These are phyloP conservation scores for Colletotrichum sp. DNA, from an alignment of 2,329 filamentous ascomycete species.

Conservation along the genomic window DNA sequence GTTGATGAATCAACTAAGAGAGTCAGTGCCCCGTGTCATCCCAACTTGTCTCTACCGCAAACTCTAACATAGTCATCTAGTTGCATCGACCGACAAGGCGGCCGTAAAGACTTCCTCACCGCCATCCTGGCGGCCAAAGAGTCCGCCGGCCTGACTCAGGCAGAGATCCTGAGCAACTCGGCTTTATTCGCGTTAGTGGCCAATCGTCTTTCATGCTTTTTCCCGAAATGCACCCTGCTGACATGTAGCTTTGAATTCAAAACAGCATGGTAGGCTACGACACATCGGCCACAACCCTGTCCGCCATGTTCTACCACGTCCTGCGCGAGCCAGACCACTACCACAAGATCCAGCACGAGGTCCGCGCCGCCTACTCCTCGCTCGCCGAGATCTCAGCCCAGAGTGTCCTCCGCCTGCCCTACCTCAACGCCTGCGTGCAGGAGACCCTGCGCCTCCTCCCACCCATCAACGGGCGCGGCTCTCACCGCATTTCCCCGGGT, in stretches of 20 bases:
- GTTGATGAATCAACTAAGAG: constrained; percentile 3
- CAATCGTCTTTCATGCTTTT: neutral
- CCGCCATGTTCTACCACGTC: constrained; percentile 5
- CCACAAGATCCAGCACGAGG: neutral
- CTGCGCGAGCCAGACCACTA: neutral
- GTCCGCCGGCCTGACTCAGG: neutral
- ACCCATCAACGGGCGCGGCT: constrained; percentile 35
- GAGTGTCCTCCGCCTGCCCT: neutral
- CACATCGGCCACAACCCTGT: neutral
- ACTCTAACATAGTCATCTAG: neutral
- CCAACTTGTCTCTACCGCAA: neutral
- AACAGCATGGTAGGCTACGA: constrained; percentile 10
- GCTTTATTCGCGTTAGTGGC: neutral
- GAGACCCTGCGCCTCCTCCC: constrained; percentile 60
- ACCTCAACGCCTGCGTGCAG: constrained; percentile 51
- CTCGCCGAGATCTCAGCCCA: neutral
- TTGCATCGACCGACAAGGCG: neutral
- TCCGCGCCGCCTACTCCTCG: neutral
- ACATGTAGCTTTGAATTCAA: neutral
- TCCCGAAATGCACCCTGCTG: neutral
- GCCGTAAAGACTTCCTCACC: constrained; percentile 2
- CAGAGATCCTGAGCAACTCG: neutral
- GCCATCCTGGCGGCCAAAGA: constrained; percentile 2
- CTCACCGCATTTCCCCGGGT: neutral
- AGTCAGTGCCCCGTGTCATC: neutral